These are phyloP conservation scores for Ensete ventricosum DNA, from an alignment of 176 grass and related monocot genomes.

Conservation along the genomic window DNA sequence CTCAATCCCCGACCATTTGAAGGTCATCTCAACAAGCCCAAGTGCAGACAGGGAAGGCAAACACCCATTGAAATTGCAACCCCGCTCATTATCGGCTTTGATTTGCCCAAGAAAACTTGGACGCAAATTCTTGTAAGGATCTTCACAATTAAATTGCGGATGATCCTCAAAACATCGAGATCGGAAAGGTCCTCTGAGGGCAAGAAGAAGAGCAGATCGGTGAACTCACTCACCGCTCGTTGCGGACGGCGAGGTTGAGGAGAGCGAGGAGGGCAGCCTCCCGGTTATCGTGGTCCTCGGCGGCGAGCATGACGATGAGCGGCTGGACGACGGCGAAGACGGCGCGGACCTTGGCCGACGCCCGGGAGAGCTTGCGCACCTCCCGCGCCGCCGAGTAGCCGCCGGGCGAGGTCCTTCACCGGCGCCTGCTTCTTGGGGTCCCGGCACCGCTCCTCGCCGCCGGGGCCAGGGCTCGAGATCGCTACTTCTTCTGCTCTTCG, in stretches of 20 bases:
- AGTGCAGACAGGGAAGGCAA: no score
- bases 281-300: slow-evolving; percentile 1
- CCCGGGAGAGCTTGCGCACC: slow-evolving; percentile 13
- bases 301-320: slow-evolving; percentile 20
- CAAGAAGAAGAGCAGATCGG: not conserved
- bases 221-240: slow-evolving; percentile 9
- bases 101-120: no score
- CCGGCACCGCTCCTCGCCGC: not conserved
- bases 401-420: slow-evolving; percentile 15
- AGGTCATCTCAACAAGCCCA: no score
- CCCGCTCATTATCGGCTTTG: no score
- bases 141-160: no score
- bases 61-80: no score
- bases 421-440: not conserved
- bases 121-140: no score
- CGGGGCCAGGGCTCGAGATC: not conserved
- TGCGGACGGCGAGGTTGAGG: slow-evolving; percentile 23
- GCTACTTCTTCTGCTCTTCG: no score
- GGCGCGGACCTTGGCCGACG: slow-evolving; percentile 14
- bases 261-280: slow-evolving; percentile 23
- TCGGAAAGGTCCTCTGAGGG: no score
- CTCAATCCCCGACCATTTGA: no score
- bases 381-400: slow-evolving; percentile 13
- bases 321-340: slow-evolving; percentile 22
- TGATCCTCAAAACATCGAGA: no score